Evolutionary conservation across 2,329 filamentous ascomycete genomes (phyloP), one percentile per base, ranked within the genome.

Genomic region (Thermothelomyces thermophilus): DNA sequence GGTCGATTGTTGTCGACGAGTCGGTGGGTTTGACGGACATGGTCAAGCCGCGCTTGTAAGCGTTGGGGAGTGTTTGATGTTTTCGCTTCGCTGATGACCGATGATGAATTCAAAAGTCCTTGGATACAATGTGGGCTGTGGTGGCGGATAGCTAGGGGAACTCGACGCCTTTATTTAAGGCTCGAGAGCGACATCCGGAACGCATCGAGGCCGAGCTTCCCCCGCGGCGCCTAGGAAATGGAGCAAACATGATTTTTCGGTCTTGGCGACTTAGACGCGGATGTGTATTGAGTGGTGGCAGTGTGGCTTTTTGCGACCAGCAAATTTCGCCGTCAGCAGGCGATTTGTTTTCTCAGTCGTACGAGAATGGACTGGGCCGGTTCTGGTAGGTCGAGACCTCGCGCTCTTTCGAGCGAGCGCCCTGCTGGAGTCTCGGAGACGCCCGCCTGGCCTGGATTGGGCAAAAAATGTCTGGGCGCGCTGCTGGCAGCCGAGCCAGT

Each of bases 341-440:
- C 54, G 48, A 59, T 59, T 57, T 50, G 17, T 26, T 51, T 51
- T 40, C 53, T 22, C 10, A 34, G 51, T 60, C 55, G 58, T 60
- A 59, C 58, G 57, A 60, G 58, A 53, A 45, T 42, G 30, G 36
- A 48, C 34, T 47, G 42, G 54, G 51, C 41, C 28, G 9, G 14
- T 46, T 43, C 42, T 42, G 16, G n/a, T 8, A 37, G 37, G 44
- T 54, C 52, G 43, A 52, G 52, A 7, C 33, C 36, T 31, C 7
- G n/a, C n/a, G n/a, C n/a, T n/a, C n/a, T n/a, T n/a, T n/a, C n/a
- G n/a, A n/a, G n/a, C n/a, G n/a, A n/a, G n/a, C n/a, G 31, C 11
- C 9, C 13, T 10, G 13, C 14, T 13, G 20, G 40, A 39, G 14
- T 11, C 39, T 30, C 46, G 46, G 46, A 48, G 46, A 31, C 16